Conservation (phyloP, 169 alveolate genomes). For the Cryptosporidium meleagridis region DNA sequence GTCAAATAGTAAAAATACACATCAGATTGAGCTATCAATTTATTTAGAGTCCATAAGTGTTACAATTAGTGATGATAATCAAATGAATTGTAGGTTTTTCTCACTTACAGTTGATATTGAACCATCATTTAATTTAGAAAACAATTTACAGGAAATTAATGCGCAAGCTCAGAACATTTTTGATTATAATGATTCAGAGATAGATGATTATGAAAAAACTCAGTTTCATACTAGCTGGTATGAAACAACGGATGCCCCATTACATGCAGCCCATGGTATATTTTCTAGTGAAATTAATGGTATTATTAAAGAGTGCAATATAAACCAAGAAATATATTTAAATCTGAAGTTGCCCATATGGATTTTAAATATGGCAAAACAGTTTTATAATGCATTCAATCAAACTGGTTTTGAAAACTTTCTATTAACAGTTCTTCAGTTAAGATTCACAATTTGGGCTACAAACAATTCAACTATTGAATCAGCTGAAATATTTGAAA, state of each 20-base stretch:
- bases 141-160: background rate
- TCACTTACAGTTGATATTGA: conserved; percentile 37
- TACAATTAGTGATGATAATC: conserved; percentile 22
- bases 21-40: conserved; percentile 18
- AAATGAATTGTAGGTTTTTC: background rate
- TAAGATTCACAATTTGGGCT: conserved; percentile 53
- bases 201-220: conserved; percentile 7
- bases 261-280: background rate
- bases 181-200: conserved; percentile 30
- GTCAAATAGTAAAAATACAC: background rate
- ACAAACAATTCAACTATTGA: background rate
- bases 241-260: background rate
- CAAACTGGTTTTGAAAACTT: background rate
- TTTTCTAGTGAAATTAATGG: conserved; percentile 40
- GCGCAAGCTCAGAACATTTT: background rate
- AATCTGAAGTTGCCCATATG: conserved; percentile 31
- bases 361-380: conserved; percentile 21
- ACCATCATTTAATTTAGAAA: conserved; percentile 25
- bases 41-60: conserved; percentile 23
- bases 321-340: background rate
- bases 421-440: conserved; percentile 14
- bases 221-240: conserved; percentile 46
- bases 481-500: background rate
- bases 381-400: conserved; percentile 4
- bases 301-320: conserved; percentile 26